These are phyloP conservation scores for Cordyceps farinosa DNA, from an alignment of 2,329 filamentous ascomycete species.

Conservation along the genomic window DNA sequence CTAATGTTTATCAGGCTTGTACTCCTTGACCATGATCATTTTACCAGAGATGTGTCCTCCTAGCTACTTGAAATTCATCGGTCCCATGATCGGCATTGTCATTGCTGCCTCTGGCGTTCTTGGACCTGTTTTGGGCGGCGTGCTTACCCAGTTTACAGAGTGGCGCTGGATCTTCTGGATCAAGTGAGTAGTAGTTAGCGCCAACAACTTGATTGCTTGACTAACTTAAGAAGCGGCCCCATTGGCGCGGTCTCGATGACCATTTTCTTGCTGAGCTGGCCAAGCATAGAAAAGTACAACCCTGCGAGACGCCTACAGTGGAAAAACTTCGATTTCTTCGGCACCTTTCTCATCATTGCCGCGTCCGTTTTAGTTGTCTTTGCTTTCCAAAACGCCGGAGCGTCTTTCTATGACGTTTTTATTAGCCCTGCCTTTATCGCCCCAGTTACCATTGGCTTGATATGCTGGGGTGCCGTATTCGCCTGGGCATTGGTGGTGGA, in stretches of 20 bases:
- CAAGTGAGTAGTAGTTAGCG: slow-evolving; percentile 43
- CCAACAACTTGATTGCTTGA: slow-evolving; percentile 17
- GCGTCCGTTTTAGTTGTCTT: slow-evolving; percentile 55
- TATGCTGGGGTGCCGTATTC: slow-evolving; percentile 28
- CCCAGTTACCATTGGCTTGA: slow-evolving; percentile 28
- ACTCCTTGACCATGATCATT: slow-evolving; percentile 54
- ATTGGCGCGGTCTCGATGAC: slow-evolving; percentile 44
- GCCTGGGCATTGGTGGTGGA: slow-evolving; percentile 28
- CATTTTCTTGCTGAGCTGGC: slow-evolving; percentile 50
- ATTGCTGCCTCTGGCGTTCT: slow-evolving; percentile 47
- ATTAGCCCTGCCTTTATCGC: slow-evolving; percentile 34
- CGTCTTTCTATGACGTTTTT: slow-evolving; percentile 39
- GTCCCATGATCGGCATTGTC: slow-evolving; percentile 46
- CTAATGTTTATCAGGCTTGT: slow-evolving; percentile 37
- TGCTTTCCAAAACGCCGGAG: slow-evolving; percentile 51
- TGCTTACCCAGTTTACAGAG: slow-evolving; percentile 45
- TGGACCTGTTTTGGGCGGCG: slow-evolving; percentile 49
- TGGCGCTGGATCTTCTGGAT: slow-evolving; percentile 60
- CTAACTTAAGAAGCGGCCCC: slow-evolving; percentile 40
- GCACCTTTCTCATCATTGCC: slow-evolving; percentile 50
- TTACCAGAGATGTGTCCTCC: slow-evolving; percentile 47
- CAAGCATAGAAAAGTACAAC: slow-evolving; percentile 38
- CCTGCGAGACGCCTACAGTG: slow-evolving; percentile 39
- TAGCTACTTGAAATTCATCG: slow-evolving; percentile 40
- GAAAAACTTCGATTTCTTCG: slow-evolving; percentile 51